Percentiles rank a stretch among this genome's conserved stretches.
phyloP scores from a whole-genome alignment of 306 rosid species.

The Hippophae tibetana region DNA sequence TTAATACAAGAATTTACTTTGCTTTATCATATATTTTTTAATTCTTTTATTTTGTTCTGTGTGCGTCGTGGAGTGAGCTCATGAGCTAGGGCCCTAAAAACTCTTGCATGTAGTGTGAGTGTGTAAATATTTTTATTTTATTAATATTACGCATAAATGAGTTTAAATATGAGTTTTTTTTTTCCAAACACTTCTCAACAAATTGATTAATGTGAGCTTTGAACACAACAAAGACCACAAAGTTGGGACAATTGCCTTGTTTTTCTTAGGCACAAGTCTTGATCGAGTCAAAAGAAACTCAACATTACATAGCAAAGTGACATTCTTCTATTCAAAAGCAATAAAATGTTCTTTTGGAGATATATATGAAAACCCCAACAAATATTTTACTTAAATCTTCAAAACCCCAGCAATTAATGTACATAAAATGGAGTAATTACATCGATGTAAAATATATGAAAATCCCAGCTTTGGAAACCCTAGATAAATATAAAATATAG shows the following conservation, averaged over 20 bases:
- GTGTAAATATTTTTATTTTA: too few species aligned
- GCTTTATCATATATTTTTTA: too few species aligned
- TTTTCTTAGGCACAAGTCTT: slow-evolving; percentile 23
- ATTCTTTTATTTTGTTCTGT: too few species aligned
- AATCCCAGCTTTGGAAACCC: neutral
- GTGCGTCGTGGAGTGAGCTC: too few species aligned
- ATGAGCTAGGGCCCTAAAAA: too few species aligned
- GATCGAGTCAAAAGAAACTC: slow-evolving; percentile 20
- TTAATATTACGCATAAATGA: too few species aligned
- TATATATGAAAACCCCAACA: neutral
- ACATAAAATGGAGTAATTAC: too few species aligned
- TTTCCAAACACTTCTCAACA: slow-evolving; percentile 4
- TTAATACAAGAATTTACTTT: slow-evolving; percentile 31
- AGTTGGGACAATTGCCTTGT: slow-evolving; percentile 21
- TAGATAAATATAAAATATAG: neutral
- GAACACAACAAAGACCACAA: too few species aligned
- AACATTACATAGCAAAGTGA: slow-evolving; percentile 14
- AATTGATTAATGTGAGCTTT: slow-evolving; percentile 14
- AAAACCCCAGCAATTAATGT: slow-evolving; percentile 17
- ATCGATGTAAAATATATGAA: neutral
- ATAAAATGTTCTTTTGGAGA: slow-evolving; percentile 19
- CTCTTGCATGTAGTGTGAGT: too few species aligned
- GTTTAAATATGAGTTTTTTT: too few species aligned
- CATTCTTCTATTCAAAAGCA: slow-evolving; percentile 19
- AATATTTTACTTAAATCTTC: slow-evolving; percentile 14